Evolutionary conservation across 2,329 filamentous ascomycete species (phyloP), one percentile per base, ranked within the genome.

Genomic region (Ustilaginoidea virens): DNA sequence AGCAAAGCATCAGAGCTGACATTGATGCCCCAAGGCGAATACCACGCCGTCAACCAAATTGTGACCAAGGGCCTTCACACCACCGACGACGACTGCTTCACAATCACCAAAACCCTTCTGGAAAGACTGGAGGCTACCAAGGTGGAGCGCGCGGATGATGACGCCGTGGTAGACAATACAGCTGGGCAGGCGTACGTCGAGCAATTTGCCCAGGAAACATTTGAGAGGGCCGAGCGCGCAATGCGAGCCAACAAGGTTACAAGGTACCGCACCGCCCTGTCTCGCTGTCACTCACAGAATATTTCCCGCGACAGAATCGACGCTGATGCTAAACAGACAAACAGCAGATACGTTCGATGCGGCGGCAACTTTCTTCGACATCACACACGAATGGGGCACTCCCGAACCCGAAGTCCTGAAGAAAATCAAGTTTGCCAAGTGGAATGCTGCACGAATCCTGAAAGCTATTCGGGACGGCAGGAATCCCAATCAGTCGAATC

Each of bases 361-460:
- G 2, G 82, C 90, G 0, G 77, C 82, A 0, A 92, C 85, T 0
- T 96, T 98, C 51, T 74, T 96, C 45, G 83, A 94, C 40, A 63
- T 96, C 5, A 68, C 82, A 32, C 76, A 76, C 38, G 79, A 93
- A 44, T 98, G 87, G 85, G 77, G 74, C 5, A 55, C 69, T 0
- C 58, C 76, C 8, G 81, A 92, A 19, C 56, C 69, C 1, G 85
- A 96, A 45, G 72, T 76, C 13, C 64, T 74, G 22, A 71, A 83
- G 31, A 96, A 93, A 61, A 83, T 87, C 55, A 94, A 92, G 51
- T 98, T 82, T 49, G 85, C 87, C 23, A 98, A 96, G 53, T 98
- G 82, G 67, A 92, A 96, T 51, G 86, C 87, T 2, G 61, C 87
- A 20, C 73, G 90, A 33, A 98, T 98, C 46, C 65, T 80, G 11